A percentile compares a stretch with the other conserved stretches of the same genome.
phyloP scores from a whole-genome alignment of 2,329 filamentous ascomycete genomes.

The Diplodia mutila region DNA sequence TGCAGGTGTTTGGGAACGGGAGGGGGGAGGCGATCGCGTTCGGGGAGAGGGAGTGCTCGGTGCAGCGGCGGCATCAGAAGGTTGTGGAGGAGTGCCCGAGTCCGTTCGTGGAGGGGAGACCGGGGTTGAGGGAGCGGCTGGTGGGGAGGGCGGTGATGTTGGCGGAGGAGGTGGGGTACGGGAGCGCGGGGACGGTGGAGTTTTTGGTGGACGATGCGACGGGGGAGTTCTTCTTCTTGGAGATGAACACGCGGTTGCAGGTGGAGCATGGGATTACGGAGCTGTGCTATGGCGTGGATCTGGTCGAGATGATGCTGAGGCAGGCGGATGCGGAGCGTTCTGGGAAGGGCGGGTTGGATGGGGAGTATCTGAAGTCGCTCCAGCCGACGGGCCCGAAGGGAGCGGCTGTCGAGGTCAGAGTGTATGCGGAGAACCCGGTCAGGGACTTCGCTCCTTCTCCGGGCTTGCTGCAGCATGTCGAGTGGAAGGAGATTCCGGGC shows the following conservation, averaged over 20 bases:
- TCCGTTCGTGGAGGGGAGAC: constrained; percentile 60
- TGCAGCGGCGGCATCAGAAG: constrained; percentile 88
- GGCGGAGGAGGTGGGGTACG: constrained; percentile 64
- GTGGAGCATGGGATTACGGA: constrained; percentile 64
- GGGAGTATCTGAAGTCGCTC: constrained; percentile 46
- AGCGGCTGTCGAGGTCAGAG: constrained; percentile 57
- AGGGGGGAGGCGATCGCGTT: constrained; percentile 79
- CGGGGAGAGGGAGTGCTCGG: constrained; percentile 84
- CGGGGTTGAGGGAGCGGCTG: constrained; percentile 64
- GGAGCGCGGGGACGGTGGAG: constrained; percentile 87
- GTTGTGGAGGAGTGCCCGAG: constrained; percentile 88
- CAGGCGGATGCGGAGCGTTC: constrained; percentile 57
- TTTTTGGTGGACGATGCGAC: constrained; percentile 84
- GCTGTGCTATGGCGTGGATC: constrained; percentile 57
- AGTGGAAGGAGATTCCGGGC: constrained; percentile 55
- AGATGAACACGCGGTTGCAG: constrained; percentile 63
- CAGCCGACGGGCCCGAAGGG: constrained; percentile 51
- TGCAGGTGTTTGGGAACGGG: constrained; percentile 86
- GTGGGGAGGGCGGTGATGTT: constrained; percentile 71
- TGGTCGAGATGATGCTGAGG: constrained; percentile 60
- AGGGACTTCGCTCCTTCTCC: constrained; percentile 63
- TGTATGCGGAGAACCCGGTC: constrained; percentile 63
- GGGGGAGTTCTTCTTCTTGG: constrained; percentile 72
- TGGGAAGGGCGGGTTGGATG: constrained; percentile 51
- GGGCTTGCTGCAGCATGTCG: constrained; percentile 61